Evolutionary conservation across 2,329 filamentous ascomycete species (phyloP), one percentile per base, ranked within the genome.

Genomic region (Exophiala alcalophila): DNA sequence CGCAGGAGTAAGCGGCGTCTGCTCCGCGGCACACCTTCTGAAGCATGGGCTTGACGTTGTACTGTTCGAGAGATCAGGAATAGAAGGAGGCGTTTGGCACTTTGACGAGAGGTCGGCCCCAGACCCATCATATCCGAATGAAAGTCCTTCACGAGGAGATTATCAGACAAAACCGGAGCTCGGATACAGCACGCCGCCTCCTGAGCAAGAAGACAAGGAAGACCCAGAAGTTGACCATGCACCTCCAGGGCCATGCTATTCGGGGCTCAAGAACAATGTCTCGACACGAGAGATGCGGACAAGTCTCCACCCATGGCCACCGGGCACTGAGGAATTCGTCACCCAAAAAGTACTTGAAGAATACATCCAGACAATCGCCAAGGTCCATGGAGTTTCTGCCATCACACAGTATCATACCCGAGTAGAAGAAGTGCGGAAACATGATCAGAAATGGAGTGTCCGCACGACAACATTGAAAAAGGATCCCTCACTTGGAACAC

Each of bases 281-380:
- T 65, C 68, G 4, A 76, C 74, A 2, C 64, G 66, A 4, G 58
- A 76, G 44, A 69, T 78, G 56, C 62, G 70, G 29, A 70, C 70
- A 2, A 72, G 65, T 14, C 59, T 75, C 31, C 69, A 70, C 38
- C 49, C 58, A 4, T 86, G 82, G 74, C 78, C 80, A 0, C 61
- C 71, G 4, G 76, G 74, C 1, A 84, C 79, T 0, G 71, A 72
- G 2, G 75, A 79, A 11, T 77, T 77, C 46, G 75, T 82, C 4
- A 72, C 65, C 2, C 82, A 84, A 45, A 56, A 63, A 11, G 67
- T 74, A 0, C 62, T 85, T 6, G 72, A 73, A 23, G 63, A 72
- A 2, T 86, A 86, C 53, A 73, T 86, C 4, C 74, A 81, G 46
- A 68, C 73, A n/a, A 74, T 80, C 1, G 73, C 80, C 0, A 50